Evolutionary conservation across 257 asterid species (phyloP), one percentile per base, ranked within the genome.

Genomic region (Eucommia ulmoides): DNA sequence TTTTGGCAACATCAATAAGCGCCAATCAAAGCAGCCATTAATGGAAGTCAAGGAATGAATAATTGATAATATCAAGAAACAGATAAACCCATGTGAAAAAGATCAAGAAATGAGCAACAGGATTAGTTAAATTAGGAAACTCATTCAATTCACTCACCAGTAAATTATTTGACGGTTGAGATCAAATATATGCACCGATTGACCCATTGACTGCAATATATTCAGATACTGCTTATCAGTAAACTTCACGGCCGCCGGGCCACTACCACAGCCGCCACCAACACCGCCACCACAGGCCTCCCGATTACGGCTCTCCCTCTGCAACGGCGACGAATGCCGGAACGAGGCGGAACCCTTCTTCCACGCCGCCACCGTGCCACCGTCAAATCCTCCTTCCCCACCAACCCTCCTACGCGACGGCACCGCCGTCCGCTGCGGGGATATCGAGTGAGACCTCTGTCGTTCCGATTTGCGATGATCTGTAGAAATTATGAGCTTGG

Each of bases 161-260:
- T 84, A 88, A 66, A 82, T 75, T 24, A 88, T 62, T 26, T 84
- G 82, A 56, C 61, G 25, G 62, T 70, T 49, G 23, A 61, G 72
- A 74, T 80, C 95, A 68, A 68, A 62, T 66, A 80, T 80, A 62
- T 88, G 95, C 64, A 84, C 80, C 0, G 97, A 49, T 53, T 84
- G 95, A 20, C 87, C 94, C 93, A 88, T 82, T 29, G 95, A 82
- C 79, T 84, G 97, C 74, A 88, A 73, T 72, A 84, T 82, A 56
- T 74, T 81, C 77, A 77, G 63, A 73, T 77, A 82, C 70, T 84
- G 95, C 64, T 59, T 72, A 58, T 88, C 95, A 3, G 83, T 75
- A 25, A 84, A 78, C 60, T 72, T 77, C 49, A 72, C 65, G 7
- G 93, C 70, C 4, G 83, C 72, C 7, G 80, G 73, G 8, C 61